Base-by-base conservation (phyloP, 352 stramenopile species). In the Phytopythium vexans region DNA sequence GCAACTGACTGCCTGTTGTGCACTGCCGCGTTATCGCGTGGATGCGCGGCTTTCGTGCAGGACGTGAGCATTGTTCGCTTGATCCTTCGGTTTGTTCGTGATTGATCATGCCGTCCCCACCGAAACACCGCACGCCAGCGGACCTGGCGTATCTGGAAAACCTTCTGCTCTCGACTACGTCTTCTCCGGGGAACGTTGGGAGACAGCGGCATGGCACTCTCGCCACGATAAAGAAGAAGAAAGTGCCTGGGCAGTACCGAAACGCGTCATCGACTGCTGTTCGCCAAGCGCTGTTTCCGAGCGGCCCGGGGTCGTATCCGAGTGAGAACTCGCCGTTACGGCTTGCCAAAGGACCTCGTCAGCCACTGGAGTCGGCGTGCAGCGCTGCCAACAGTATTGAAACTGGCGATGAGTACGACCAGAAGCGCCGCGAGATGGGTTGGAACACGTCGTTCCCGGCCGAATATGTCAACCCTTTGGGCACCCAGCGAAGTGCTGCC, bases 371-470 rank as follows among this genome's bases (percentile, higher is more conserved):
- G 43, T 52, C 52, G 42, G 15, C 50, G 14, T 21, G 31, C 5
- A 31, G 14, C n/a, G 43, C 21, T 12, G 49, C 66, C 11, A 50
- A 41, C 12, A 59, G 27, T 1, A 27, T 31, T 16, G 36, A 35
- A 36, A 7, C 10, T 3, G 12, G 49, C 7, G 31, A 27, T 7
- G 37, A 62, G 35, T 41, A 63, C 8, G 72, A 76, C 44, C 49
- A 66, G 37, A 81, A 77, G 57, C 72, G 68, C 41, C 80, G 77
- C 8, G 77, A 91, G 54, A 78, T 82, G 54, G 70, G 80, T 14
- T 91, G 80, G 80, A 85, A 72, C 52, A 86, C 77, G 21, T 88
- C 77, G 1, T 91, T 72, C 39, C 77, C 77, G 31, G 77, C 77
- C 14, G 80, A 91, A 41, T 91, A 91, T 44, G 56, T 79, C 12